Base-by-base conservation (phyloP, 2,329 filamentous ascomycete species). In the Pestalotiopsis sp. region DNA sequence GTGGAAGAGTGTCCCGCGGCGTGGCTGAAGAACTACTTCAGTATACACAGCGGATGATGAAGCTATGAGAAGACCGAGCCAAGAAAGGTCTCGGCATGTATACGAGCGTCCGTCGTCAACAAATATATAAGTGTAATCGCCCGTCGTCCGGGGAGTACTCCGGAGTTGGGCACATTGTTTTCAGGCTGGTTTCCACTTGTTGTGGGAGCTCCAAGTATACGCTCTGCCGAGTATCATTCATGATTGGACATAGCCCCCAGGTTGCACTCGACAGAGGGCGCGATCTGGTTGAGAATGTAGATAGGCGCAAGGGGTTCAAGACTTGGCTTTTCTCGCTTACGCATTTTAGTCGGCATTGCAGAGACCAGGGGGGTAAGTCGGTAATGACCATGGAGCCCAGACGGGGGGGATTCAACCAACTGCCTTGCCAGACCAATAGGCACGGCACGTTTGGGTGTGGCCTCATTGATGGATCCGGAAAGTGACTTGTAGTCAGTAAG, bases 301-400 rank as follows among this genome's bases (percentile, higher is more conserved):
- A 52, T 52, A 23, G 38, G 38, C 38, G 41, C 41, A 64, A 52
- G 62, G 20, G 62, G 38, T 52, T 38, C 7, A 52, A 31, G 41
- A 52, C 62, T 64, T 64, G 62, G 62, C 62, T 64, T 64, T 62
- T 64, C 39, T 64, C 62, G 62, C 38, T 64, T 64, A 39, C 41
- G 62, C 62, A 64, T 39, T 39, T 36, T 52, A 23, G 45, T 52
- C 45, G n/a, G 62, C 41, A 64, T 23, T 39, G 39, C 38, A 39
- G 31, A 45, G 62, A 13, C 36, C 38, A 49, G 61, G 61, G 61
- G 31, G 61, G 31, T 3, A 12, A 14, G 11, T 17, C 57, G 57
- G 57, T 17, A 63, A 36, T 12, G 60, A 17, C 12, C 31, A 39
- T 14, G 17, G 14, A 63, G 5, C n/a, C 5, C 38, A 39, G 7